phyloP scores from a whole-genome alignment of 768 basidiomycete species.

The Trametopsis cervina region DNA sequence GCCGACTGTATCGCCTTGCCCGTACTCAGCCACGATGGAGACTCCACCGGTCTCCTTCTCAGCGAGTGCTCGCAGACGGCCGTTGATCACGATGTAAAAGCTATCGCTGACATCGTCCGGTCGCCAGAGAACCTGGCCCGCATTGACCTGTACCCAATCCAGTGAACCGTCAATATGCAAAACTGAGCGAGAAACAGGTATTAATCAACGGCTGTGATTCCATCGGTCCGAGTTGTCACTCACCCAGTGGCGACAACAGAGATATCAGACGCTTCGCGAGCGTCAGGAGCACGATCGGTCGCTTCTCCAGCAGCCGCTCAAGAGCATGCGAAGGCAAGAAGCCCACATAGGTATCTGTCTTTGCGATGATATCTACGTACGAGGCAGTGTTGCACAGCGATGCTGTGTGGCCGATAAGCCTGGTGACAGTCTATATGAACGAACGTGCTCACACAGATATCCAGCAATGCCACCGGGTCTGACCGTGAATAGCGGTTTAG shows the following conservation, averaged over 20 bases:
- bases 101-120: constrained; percentile 88
- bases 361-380: constrained; percentile 94
- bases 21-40: constrained; percentile 86
- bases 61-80: constrained; percentile 83
- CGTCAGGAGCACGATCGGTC: constrained; percentile 92
- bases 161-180: constrained; percentile 94
- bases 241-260: constrained; percentile 85
- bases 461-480: constrained; percentile 98
- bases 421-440: background rate
- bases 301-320: constrained; percentile 85
- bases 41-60: constrained; percentile 75
- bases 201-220: background rate
- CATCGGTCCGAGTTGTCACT: background rate
- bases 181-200: constrained; percentile 38
- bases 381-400: constrained; percentile 88
- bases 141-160: constrained; percentile 97
- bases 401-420: constrained; percentile 35
- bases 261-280: constrained; percentile 96
- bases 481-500: constrained; percentile 84
- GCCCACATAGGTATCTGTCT: constrained; percentile 98
- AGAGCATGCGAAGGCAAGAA: constrained; percentile 86
- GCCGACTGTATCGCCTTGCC: constrained; percentile 95
- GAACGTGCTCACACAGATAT: constrained; percentile 62
- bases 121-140: constrained; percentile 92
- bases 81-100: constrained; percentile 98